Conservation (phyloP, 441 rosid species). For the Syzygium malaccense region DNA sequence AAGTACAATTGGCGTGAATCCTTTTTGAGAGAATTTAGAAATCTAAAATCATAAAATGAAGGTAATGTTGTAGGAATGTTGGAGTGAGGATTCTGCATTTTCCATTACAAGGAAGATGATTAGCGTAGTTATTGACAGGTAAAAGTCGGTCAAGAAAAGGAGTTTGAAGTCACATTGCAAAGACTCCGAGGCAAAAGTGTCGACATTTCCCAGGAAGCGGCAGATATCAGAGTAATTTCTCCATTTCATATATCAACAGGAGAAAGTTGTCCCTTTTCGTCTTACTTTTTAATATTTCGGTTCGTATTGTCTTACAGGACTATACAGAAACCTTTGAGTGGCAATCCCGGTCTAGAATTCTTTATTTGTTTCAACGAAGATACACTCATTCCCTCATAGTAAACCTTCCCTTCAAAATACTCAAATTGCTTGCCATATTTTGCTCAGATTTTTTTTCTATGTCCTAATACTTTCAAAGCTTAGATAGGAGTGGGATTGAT, state of each 20-base stretch:
- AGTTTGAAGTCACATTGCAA: conserved; percentile 39
- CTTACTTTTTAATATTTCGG: not conserved
- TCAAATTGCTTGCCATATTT: not conserved
- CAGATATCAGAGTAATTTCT: conserved; percentile 34
- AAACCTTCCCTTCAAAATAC: conserved; percentile 6
- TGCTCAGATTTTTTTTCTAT: not conserved
- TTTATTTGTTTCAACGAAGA: conserved; percentile 37
- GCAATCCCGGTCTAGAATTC: conserved; percentile 8
- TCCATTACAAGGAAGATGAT: not conserved
- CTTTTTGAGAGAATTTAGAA: not conserved
- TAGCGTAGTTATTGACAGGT: conserved; percentile 20
- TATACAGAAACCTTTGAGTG: conserved; percentile 12
- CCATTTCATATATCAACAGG: not conserved
- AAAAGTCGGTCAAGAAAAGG: conserved; percentile 37
- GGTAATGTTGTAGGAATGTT: not conserved
- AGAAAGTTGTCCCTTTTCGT: not conserved
- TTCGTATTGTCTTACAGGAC: conserved; percentile 4
- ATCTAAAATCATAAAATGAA: not conserved
- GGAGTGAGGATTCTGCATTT: not conserved
- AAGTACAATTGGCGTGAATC: not conserved
- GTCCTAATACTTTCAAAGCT: not conserved
- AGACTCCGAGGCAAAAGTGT: conserved; percentile 40
- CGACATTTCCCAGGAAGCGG: conserved; percentile 42
- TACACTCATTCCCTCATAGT: conserved; percentile 45
- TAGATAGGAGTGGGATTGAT: conserved; percentile 64